A percentile compares a stretch with the other conserved stretches of the same genome.
Conservation (phyloP, 2,329 filamentous ascomycete species). For the Delphinella strobiligena region DNA sequence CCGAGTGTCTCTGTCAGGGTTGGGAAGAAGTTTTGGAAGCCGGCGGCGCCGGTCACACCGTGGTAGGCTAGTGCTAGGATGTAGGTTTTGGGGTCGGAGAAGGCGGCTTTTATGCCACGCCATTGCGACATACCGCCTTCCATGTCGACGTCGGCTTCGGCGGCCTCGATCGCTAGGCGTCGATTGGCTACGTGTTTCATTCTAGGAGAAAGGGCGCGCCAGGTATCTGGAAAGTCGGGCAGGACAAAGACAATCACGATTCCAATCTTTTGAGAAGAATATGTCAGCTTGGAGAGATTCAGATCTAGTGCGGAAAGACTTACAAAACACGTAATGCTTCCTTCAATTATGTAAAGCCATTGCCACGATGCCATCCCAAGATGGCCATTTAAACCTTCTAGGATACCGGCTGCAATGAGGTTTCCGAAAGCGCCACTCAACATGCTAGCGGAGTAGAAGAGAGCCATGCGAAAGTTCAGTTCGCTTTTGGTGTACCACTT, state of each 20-base stretch:
- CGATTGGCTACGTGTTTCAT: conserved; percentile 36
- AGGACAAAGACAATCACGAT: conserved; percentile 16
- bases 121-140: conserved; percentile 36
- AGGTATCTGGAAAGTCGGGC: conserved; percentile 31
- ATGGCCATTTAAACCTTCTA: conserved; percentile 48
- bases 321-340: conserved; percentile 45
- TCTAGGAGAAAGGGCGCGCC: conserved; percentile 28
- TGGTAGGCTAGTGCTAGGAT: conserved; percentile 37
- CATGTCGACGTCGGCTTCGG: conserved; percentile 38
- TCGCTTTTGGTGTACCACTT: conserved; percentile 62
- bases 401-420: conserved; percentile 48
- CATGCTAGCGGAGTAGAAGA: conserved; percentile 56
- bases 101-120: conserved; percentile 38
- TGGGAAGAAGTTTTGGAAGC: conserved; percentile 47
- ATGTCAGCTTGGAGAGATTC: conserved; percentile 41
- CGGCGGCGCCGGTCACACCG: conserved; percentile 36
- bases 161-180: conserved; percentile 39
- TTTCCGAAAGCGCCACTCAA: conserved; percentile 63
- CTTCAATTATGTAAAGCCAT: conserved; percentile 58
- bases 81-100: conserved; percentile 39
- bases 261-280: conserved; percentile 20
- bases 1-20: conserved; percentile 36
- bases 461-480: conserved; percentile 51
- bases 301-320: conserved; percentile 23
- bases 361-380: conserved; percentile 48